These are phyloP conservation scores for Scytalidium lignicola DNA, from an alignment of 2,329 filamentous ascomycete genomes.

Conservation along the genomic window DNA sequence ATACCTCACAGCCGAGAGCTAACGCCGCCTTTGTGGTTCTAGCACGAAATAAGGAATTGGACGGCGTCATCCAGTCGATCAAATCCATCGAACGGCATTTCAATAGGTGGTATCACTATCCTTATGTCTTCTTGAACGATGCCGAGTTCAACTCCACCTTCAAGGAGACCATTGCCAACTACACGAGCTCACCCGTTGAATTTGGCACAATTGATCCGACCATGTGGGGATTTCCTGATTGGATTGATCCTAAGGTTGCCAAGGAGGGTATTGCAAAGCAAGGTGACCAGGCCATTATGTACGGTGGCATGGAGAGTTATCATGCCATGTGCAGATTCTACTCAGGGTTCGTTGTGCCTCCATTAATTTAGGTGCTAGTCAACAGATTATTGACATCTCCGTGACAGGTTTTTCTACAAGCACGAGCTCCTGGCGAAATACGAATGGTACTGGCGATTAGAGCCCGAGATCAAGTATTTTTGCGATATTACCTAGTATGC, in stretches of 20 bases:
- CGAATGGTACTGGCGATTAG: constrained; percentile 99
- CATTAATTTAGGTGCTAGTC: neutral
- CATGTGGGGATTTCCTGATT: constrained; percentile 97
- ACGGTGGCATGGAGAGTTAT: constrained; percentile 97
- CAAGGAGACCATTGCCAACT: constrained; percentile 80
- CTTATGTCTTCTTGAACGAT: constrained; percentile 97
- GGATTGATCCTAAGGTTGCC: constrained; percentile 89
- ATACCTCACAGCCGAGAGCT: constrained; percentile 72
- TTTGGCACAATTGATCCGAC: constrained; percentile 88
- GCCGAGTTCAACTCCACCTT: constrained; percentile 95
- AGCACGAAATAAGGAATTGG: constrained; percentile 91
- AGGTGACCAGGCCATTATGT: constrained; percentile 97
- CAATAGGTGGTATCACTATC: constrained; percentile 98
- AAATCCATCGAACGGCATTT: constrained; percentile 98
- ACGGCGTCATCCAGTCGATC: constrained; percentile 91
- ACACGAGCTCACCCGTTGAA: constrained; percentile 83
- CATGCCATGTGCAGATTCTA: constrained; percentile 99
- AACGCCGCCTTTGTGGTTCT: constrained; percentile 96
- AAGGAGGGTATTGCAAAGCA: constrained; percentile 96
- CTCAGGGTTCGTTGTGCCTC: constrained; percentile 64
- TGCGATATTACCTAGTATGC: constrained; percentile 97
- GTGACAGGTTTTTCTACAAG: constrained; percentile 85
- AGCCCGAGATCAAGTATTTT: constrained; percentile 99
- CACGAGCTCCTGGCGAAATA: constrained; percentile 93
- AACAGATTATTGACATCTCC: constrained; percentile 12